Evolutionary conservation across 2,329 filamentous ascomycete genomes (phyloP), one percentile per base, ranked within the genome.

Genomic region (Aureobasidium sp.): DNA sequence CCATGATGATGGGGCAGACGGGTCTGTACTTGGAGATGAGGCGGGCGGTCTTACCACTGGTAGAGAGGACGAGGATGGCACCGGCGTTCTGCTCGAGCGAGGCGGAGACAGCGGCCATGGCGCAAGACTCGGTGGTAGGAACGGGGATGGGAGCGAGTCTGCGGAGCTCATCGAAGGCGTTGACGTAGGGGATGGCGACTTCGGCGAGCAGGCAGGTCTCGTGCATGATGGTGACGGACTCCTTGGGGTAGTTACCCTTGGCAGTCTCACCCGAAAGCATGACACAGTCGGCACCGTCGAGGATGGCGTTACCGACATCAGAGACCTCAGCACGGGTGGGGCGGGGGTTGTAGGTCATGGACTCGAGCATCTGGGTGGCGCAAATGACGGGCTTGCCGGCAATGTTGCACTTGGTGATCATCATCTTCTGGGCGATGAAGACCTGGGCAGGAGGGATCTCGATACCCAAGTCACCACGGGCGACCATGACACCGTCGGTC

Each of bases 321-420:
- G 90, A 96, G 75, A 99, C 96, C 82, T 99, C 94, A 67, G 94
- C 94, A 79, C 94, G 91, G 66, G 94, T 99, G 57, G 94, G 94
- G 66, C 94, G 90, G 68, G 94, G 94, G 83, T 99, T 99, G 85
- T 96, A 97, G 78, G 96, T 99, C 94, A 99, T 99, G 68, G 91
- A 96, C 85, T 99, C 94, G 69, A 99, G 86, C 94, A 99, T 99
- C 83, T 99, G 94, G 44, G 94, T 99, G 64, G 94, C 94, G 79
- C 93, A 97, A 76, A 99, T 97, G 76, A 93, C 92, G 69, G 94
- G 94, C 85, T 99, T 99, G 78, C 94, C 94, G 69, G 91, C 92
- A 74, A 97, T 87, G 83, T 99, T 99, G 86, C 94, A 99, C 87
- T 97, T 97, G 79, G 94, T 92, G 78, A 99, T 99, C 85, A 99